These are phyloP conservation scores for Aureobasidium zeae DNA, from an alignment of 2,329 filamentous ascomycete genomes.

Conservation along the genomic window DNA sequence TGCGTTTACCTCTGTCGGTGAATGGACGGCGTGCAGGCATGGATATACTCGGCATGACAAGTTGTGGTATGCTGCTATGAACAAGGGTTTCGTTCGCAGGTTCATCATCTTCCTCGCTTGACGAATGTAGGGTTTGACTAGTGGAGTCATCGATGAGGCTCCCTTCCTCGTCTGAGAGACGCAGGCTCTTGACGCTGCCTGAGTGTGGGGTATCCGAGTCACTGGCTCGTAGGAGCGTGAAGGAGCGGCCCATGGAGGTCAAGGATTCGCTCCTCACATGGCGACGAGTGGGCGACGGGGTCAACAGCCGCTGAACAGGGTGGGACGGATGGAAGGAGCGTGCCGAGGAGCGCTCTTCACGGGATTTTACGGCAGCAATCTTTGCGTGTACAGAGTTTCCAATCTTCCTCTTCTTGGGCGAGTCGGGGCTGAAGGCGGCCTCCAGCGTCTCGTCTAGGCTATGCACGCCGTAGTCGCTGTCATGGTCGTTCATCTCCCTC, in stretches of 20 bases:
- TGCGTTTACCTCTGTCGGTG: conserved; percentile 70
- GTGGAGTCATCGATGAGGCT: conserved; percentile 44
- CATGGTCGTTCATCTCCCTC: conserved; percentile 37
- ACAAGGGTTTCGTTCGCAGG: conserved; percentile 30
- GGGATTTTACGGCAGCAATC: conserved; percentile 26
- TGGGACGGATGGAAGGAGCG: conserved; percentile 20
- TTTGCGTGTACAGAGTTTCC: conserved; percentile 30
- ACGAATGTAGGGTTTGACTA: conserved; percentile 46
- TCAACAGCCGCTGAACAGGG: conserved; percentile 20
- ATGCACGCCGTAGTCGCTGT: conserved; percentile 48
- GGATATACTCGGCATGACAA: conserved; percentile 95
- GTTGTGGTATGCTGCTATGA: conserved; percentile 50
- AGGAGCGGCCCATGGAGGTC: conserved; percentile 30
- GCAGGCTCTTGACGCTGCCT: conserved; percentile 48
- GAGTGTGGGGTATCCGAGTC: conserved; percentile 52
- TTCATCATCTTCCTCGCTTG: conserved; percentile 48
- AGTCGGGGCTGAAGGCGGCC: conserved; percentile 30
- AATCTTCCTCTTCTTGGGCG: conserved; percentile 25
- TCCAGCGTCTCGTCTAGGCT: conserved; percentile 47
- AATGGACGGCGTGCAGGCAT: conserved; percentile 87
- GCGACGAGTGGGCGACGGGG: conserved; percentile 22
- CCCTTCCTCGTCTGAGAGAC: conserved; percentile 49
- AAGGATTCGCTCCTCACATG: conserved; percentile 24
- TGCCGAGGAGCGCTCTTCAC: conserved; percentile 20
- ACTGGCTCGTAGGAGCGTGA: conserved; percentile 41